Conservation (phyloP, 2,329 filamentous ascomycete species). For the Tolypocladium amazonense region DNA sequence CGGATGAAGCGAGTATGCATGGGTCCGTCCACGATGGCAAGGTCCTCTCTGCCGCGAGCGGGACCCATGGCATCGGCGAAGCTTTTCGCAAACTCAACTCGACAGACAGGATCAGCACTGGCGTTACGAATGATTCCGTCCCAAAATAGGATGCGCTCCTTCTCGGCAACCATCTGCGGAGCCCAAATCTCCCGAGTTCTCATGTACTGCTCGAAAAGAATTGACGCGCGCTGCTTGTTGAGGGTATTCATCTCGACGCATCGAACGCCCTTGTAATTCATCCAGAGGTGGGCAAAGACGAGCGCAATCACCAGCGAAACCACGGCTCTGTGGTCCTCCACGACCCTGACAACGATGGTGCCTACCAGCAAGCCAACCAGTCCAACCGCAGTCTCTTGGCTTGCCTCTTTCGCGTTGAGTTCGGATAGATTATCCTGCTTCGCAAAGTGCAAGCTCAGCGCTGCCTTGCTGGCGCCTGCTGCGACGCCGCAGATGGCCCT, state of each 20-base stretch:
- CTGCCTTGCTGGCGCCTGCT: constrained; percentile 82
- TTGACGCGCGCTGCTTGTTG: constrained; percentile 76
- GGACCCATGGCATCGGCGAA: constrained; percentile 27
- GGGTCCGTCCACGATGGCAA: constrained; percentile 17
- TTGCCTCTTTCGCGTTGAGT: constrained; percentile 89
- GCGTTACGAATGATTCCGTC: constrained; percentile 17
- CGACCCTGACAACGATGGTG: constrained; percentile 66
- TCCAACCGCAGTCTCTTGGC: constrained; percentile 88
- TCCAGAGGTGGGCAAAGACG: constrained; percentile 65
- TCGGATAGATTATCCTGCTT: constrained; percentile 79
- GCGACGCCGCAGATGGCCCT: constrained; percentile 74
- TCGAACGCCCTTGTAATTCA: constrained; percentile 79
- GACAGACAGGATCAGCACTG: constrained; percentile 13
- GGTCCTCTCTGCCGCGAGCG: constrained; percentile 6
- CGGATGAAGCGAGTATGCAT: constrained; percentile 19
- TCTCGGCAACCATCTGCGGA: constrained; percentile 54
- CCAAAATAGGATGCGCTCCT: constrained; percentile 52
- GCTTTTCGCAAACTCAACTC: constrained; percentile 29
- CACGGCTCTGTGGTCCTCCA: constrained; percentile 61
- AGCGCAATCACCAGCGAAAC: constrained; percentile 64
- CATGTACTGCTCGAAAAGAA: constrained; percentile 57
- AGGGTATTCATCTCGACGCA: constrained; percentile 74
- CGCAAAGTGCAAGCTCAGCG: constrained; percentile 85
- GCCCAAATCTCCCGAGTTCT: constrained; percentile 39
- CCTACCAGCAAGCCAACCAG: constrained; percentile 79